These are phyloP conservation scores for Fusarium zealandicum DNA, from an alignment of 2,329 filamentous ascomycete species.

Conservation along the genomic window DNA sequence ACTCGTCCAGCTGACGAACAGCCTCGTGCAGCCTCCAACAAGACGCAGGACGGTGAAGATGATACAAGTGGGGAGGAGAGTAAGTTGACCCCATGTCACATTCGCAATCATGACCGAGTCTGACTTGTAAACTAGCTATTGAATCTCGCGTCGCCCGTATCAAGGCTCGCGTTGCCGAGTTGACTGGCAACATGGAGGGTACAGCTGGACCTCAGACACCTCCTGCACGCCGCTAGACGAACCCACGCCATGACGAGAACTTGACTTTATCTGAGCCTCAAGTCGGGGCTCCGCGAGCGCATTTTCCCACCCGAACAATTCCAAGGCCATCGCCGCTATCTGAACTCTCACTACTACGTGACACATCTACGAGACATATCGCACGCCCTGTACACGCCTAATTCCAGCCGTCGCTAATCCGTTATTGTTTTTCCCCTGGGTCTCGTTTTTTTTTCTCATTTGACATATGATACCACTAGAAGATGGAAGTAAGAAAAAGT, in stretches of 20 bases:
- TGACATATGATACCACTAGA: slow-evolving; percentile 45
- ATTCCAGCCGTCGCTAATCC: slow-evolving; percentile 37
- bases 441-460: slow-evolving; percentile 28
- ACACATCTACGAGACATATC: slow-evolving; percentile 36
- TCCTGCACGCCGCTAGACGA: slow-evolving; percentile 29
- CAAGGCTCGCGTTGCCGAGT: slow-evolving; percentile 93
- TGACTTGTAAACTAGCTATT: slow-evolving; percentile 69
- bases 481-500: slow-evolving; percentile 38
- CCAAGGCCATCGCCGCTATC: slow-evolving; percentile 21
- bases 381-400: slow-evolving; percentile 34
- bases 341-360: slow-evolving; percentile 23
- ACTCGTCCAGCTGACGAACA: slow-evolving; percentile 72
- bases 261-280: slow-evolving; percentile 2
- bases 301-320: slow-evolving; percentile 18
- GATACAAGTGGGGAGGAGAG: slow-evolving; percentile 96
- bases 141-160: slow-evolving; percentile 96
- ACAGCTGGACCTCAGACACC: slow-evolving; percentile 47
- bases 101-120: slow-evolving; percentile 1
- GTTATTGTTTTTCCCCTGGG: slow-evolving; percentile 33
- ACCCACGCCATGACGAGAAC: neutral
- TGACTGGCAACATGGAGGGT: slow-evolving; percentile 84
- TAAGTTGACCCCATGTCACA: slow-evolving; percentile 57
- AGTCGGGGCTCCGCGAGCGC: slow-evolving; percentile 7
- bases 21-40: slow-evolving; percentile 62
- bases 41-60: slow-evolving; percentile 72